These are phyloP conservation scores for Punica granatum DNA, from an alignment of 345 rosid species.

Conservation along the genomic window DNA sequence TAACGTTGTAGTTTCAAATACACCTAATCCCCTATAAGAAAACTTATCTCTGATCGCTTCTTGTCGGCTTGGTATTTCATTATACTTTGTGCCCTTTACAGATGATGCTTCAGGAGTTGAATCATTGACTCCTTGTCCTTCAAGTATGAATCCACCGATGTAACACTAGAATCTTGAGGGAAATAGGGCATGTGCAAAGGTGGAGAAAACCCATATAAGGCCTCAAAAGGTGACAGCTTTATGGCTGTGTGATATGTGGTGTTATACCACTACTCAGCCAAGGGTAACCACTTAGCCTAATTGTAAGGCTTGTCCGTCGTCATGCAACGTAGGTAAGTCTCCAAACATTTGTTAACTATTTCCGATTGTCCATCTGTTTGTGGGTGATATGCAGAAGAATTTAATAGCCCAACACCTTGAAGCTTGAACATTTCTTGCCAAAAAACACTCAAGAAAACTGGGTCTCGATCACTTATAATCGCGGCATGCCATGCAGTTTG, in stretches of 20 bases:
- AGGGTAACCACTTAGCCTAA: neutral
- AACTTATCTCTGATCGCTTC: neutral
- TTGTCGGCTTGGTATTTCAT: neutral
- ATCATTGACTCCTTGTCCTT: neutral
- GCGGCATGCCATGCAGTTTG: too few relatives aligned
- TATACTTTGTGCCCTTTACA: neutral
- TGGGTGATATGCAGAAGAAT: neutral
- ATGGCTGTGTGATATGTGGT: neutral
- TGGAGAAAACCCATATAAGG: neutral
- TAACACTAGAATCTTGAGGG: neutral
- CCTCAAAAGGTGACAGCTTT: neutral
- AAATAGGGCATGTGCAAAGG: neutral
- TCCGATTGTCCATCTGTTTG: constrained; percentile 1
- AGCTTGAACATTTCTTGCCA: neutral
- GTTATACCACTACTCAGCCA: constrained; percentile 8
- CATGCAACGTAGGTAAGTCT: neutral
- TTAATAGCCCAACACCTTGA: neutral
- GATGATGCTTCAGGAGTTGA: neutral
- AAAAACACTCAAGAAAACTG: too few relatives aligned
- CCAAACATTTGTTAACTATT: constrained; percentile 1
- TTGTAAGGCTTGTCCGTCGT: neutral
- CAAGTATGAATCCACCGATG: neutral
- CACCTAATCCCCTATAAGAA: neutral
- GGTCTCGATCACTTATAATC: too few relatives aligned
- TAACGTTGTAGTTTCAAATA: neutral